Base-by-base conservation (phyloP, 2,329 filamentous ascomycete species). In the Alternaria sp. region DNA sequence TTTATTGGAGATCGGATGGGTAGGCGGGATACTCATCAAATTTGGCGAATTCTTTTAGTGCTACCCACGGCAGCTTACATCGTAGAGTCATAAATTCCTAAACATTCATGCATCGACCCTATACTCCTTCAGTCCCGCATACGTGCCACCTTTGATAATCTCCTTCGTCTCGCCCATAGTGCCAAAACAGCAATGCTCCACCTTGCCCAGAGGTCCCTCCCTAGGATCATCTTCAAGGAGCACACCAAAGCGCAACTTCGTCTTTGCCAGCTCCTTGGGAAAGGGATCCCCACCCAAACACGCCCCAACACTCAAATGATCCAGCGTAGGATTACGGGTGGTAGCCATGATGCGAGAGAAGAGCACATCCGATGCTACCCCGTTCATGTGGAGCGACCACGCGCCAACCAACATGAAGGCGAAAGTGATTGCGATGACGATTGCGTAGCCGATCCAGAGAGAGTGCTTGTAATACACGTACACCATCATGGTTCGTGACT, bases 271-370 rank as follows among this genome's bases (percentile, higher is more conserved):
- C 45, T 80, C 80, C 60, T 75, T 76, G 1, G 80, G 79, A 41
- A 82, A 81, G 1, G 80, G 80, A 57, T 82, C 79, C 7, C 79
- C 78, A 3, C 80, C 80, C 2, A 82, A 67, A 67, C 80, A 82
- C 4, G 79, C 74, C 6, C 79, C 75, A 46, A 83, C 73, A 79
- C 72, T 76, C 25, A 81, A 55, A 15, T 74, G 68, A 59, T 80
- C 78, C 0, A 81, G 68, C n/a, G 78, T 81, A 4, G 78, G 76
- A 51, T 80, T 81, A 11, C 79, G 44, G 30, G 78, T 79, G 1
- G 79, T 81, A 10, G 76, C 78, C 67, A 80, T 70, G 56, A 80
- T 80, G 28, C 79, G 75, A 1, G 69, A 73, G 64, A 81, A 81
- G 28, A 76, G 61, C 1, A 77, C 79, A 47, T 81, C 78, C 5